Base-by-base conservation (phyloP, 768 basidiomycete species). In the Paxillus involutus region DNA sequence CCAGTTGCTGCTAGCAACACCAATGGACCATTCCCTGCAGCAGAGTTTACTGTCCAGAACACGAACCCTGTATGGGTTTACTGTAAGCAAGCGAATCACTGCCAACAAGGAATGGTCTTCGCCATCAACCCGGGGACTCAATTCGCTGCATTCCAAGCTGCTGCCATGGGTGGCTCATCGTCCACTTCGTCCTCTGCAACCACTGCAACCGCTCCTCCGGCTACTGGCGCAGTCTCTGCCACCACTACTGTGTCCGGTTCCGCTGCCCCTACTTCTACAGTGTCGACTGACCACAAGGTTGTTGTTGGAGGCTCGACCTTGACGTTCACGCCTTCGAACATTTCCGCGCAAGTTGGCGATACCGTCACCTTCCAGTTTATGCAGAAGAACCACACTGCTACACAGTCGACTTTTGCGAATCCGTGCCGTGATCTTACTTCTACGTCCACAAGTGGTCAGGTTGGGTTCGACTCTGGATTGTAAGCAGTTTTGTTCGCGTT, bases 41-140 rank as follows among this genome's bases (percentile, higher is more conserved):
- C 80, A 0, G 63, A 75, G 48, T 70, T 79, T 44, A 69, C 61
- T 3, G 72, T 85, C 3, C 35, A 56, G 6, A 72, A 78, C 54
- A 71, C 63, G 3, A 68, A 77, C 51, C 81, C 84, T 3, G 68
- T 80, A 52, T 86, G 83, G 83, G 74, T 82, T 9, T 85, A 76
- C 69, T 86, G 84, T 65, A 70, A 75, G 16, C 84, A 86, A 63
- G 66, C 68, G 14, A 69, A 70, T 47, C 85, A 86, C 64, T 86
- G 85, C 52, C 74, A 75, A 40, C 65, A 72, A 33, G 83, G 84
- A 14, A 87, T 86, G 85, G 85, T 86, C 30, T 84, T 85, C 64
- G 80, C 83, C 24, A 70, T 86, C 60, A 88, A 88, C 63, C 79
- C 84, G 3, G 82, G 78, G 14, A 67, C 73, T 68, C 71, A 81